A percentile compares a stretch with the other conserved stretches of the same genome.
Evolutionary conservation across 352 stramenopile species (phyloP).

Genomic region (Phytophthora agathidicida): DNA sequence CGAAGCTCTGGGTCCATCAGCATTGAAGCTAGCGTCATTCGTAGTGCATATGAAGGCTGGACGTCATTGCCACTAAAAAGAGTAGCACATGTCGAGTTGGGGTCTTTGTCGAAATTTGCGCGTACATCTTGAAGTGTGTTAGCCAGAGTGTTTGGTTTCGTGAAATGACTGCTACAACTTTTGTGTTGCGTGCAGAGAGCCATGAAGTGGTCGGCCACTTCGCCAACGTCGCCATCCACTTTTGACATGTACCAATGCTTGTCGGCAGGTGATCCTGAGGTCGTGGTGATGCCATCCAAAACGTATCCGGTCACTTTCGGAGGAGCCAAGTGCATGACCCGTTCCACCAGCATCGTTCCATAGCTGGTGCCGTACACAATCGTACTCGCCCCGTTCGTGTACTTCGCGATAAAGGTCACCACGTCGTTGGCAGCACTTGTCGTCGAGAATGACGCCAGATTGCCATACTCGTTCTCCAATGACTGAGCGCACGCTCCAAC

Average conservation of each 20-base stretch:
- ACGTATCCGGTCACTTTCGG: slow-evolving; percentile 53
- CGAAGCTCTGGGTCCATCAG: slow-evolving; percentile 22
- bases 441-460: slow-evolving; percentile 50
- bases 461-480: slow-evolving; percentile 43
- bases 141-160: slow-evolving; percentile 1
- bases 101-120: slow-evolving; percentile 27
- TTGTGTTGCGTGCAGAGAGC: slow-evolving; percentile 17
- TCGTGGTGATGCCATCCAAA: slow-evolving; percentile 47
- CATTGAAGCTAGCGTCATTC: slow-evolving; percentile 31
- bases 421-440: slow-evolving; percentile 48
- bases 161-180: slow-evolving; percentile 28
- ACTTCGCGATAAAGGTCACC: slow-evolving; percentile 34
- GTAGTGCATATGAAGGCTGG: slow-evolving; percentile 30
- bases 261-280: slow-evolving; percentile 34
- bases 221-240: slow-evolving; percentile 43
- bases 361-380: slow-evolving; percentile 60
- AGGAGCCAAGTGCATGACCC: slow-evolving; percentile 47
- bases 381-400: slow-evolving; percentile 28
- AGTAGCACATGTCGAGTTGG: slow-evolving; percentile 30
- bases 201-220: slow-evolving; percentile 43
- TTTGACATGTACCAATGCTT: slow-evolving; percentile 40
- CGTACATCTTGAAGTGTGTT: slow-evolving; percentile 27
- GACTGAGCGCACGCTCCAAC: slow-evolving; percentile 41
- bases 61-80: slow-evolving; percentile 13
- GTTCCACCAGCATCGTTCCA: slow-evolving; percentile 49